Evolutionary conservation across 164 flowering plant species (phyloP).

Genomic region (Dillenia turbinata): DNA sequence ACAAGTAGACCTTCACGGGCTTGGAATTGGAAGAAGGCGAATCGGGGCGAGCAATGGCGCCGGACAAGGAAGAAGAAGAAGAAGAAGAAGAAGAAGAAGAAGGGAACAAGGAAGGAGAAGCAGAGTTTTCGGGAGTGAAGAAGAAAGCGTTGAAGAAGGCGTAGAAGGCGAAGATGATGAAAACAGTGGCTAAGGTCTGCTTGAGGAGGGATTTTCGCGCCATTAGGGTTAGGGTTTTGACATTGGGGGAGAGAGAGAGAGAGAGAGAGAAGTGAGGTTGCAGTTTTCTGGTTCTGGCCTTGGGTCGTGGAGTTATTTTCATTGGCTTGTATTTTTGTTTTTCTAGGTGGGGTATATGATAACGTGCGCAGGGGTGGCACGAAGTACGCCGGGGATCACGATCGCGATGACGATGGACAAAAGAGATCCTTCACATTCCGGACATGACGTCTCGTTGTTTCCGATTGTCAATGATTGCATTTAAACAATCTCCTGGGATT

Average conservation of each 20-base stretch:
- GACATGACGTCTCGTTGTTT: too few species aligned
- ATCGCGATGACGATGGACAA: too few species aligned
- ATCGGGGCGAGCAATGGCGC: neutral
- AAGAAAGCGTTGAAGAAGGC: conserved; percentile 42
- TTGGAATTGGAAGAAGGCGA: neutral
- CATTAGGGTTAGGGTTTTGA: conserved; percentile 16
- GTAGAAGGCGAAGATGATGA: conserved; percentile 29
- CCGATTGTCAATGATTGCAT: too few species aligned
- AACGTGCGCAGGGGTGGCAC: too few species aligned
- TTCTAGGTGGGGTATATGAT: neutral
- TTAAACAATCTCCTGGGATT: too few species aligned
- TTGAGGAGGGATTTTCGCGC: conserved; percentile 34
- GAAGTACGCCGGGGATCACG: too few species aligned
- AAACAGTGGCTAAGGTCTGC: conserved; percentile 32
- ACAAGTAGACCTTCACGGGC: conserved; percentile 56
- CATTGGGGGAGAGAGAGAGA: conserved; percentile 1
- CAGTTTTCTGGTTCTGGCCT: conserved; percentile 14
- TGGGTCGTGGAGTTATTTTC: too few species aligned
- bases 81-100: neutral
- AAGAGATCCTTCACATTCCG: too few species aligned
- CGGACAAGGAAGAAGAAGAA: neutral
- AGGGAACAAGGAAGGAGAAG: neutral
- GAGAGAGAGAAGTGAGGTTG: neutral
- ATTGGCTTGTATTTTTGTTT: neutral
- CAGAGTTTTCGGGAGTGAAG: conserved; percentile 18